Base-by-base conservation (phyloP, 441 rosid species). In the Erodium chrysanthum region DNA sequence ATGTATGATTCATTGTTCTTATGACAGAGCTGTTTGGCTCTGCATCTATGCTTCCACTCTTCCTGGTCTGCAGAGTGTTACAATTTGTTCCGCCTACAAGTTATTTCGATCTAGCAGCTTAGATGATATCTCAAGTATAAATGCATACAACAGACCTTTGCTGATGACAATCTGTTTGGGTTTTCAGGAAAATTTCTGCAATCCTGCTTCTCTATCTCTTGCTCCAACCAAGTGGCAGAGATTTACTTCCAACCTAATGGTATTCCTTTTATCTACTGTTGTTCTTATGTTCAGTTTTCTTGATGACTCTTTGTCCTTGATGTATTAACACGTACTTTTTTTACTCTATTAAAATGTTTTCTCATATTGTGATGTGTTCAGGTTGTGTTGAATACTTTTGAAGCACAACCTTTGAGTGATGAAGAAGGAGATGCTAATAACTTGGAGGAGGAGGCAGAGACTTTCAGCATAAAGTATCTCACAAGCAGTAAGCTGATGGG, bases 401-500 rank as follows among this genome's bases (percentile, higher is more conserved):
- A 94, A 46, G 92, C 97, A 46, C 99, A 94, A 74, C 99, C 96
- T 63, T 85, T 94, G 77, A 94, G 88, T 66, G 99, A 91, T 75
- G 99, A 94, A 83, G 99, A 86, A 70, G 99, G 99, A 68, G 81
- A 86, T 78, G 94, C 92, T 70, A 94, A 88, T 75, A 84, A 82
- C 77, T 80, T 94, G 84, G 96, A 89, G 88, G 97, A 89, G 77
- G 97, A 89, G 74, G 94, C 94, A 54, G 89, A 97, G 73, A 83
- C 88, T 68, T 94, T 88, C 68, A 88, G 86, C 77, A 94, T 91
- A 79, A 94, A 94, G 69, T 94, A 94, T 83, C 87, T 91, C 66
- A 94, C 98, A 25, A 94, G 98, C 85, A 91, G 97, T 80, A 94
- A 91, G 82, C 67, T 94, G 42, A 94, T 94, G 98, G 96, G 97